Conservation (phyloP, 176 grass and related monocot genomes). For the Triticum aestivum region IWGSC_CS_RefSeq_v2.1 NC_057799.1:12016408-12016907, state of each 20-base stretch:
- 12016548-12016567: conserved; percentile 46
- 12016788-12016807: neutral
- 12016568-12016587: conserved; percentile 40
- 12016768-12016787: neutral
- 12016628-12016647: conserved; percentile 63
- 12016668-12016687: conserved; percentile 46
- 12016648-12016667: conserved; percentile 50
- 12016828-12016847: neutral
- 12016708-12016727: conserved; percentile 28
- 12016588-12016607: conserved; percentile 49
- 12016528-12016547: conserved; percentile 56
- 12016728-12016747: conserved; percentile 33
- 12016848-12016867: neutral
- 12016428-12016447: too few relatives aligned
- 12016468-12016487: too few relatives aligned
- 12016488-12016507: neutral
- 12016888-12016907: too few relatives aligned
- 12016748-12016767: conserved; percentile 47
- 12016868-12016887: neutral
- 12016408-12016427: conserved; percentile 29
- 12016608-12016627: conserved; percentile 23
- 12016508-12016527: conserved; percentile 64
- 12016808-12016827: neutral
- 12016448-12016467: too few relatives aligned
- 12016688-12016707: conserved; percentile 36